phyloP scores from a whole-genome alignment of 495 filamentous ascomycete genomes.

The Corynascus novoguineensis region DNA sequence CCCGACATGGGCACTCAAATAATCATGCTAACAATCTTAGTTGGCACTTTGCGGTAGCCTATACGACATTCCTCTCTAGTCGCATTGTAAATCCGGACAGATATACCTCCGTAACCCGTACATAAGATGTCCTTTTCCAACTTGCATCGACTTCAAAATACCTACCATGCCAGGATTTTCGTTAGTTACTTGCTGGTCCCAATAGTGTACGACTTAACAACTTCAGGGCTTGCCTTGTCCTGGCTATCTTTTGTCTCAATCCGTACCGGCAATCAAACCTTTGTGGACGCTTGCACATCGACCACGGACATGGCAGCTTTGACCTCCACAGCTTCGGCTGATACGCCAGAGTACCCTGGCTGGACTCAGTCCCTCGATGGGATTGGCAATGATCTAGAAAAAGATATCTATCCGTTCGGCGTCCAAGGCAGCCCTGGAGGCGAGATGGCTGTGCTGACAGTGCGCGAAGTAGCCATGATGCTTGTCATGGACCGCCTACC shows the following conservation, averaged over 20 bases:
- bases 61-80: no score
- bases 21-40: no score
- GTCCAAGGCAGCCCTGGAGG: constrained; percentile 8
- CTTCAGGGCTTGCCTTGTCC: neutral
- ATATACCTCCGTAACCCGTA: no score
- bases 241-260: neutral
- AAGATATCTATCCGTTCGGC: neutral
- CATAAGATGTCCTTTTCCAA: no score
- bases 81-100: no score
- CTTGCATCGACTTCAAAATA: no score
- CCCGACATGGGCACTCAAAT: no score
- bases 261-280: no score
- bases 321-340: neutral
- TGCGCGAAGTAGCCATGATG: constrained; percentile 39
- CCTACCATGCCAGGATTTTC: no score
- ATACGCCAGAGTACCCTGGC: constrained; percentile 9
- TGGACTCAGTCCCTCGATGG: constrained; percentile 8
- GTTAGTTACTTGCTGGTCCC: no score
- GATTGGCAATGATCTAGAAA: neutral
- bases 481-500: constrained; percentile 34
- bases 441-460: constrained; percentile 15
- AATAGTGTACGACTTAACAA: no score
- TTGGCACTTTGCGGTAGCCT: no score
- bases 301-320: neutral
- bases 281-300: neutral